phyloP scores from a whole-genome alignment of 257 asterid genomes.

The Plantago elongata region DNA sequence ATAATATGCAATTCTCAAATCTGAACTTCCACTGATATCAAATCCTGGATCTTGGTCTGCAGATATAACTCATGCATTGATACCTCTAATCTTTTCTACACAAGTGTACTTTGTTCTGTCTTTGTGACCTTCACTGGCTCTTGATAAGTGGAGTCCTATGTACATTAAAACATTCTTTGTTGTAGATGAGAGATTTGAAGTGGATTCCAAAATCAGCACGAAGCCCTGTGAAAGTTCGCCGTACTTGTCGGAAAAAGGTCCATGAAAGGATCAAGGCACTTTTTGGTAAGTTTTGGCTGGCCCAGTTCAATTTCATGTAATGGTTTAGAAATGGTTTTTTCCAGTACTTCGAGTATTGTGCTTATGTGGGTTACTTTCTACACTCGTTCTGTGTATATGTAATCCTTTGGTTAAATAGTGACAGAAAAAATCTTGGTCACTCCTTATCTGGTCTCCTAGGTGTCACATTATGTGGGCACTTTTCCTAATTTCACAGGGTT shows the following conservation, averaged over 20 bases:
- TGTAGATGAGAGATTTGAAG: conserved; percentile 76
- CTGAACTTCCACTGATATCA: not conserved
- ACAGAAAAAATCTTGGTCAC: not conserved
- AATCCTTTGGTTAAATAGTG: conserved; percentile 1
- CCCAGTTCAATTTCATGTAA: not conserved
- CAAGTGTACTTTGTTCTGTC: not conserved
- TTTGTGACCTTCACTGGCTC: conserved; percentile 1
- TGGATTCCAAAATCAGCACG: conserved; percentile 59
- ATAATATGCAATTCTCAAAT: not conserved
- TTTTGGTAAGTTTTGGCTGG: conserved; percentile 41
- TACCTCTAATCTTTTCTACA: not conserved
- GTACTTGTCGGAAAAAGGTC: conserved; percentile 73
- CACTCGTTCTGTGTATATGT: not conserved
- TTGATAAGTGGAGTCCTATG: conserved; percentile 1
- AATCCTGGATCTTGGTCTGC: not conserved
- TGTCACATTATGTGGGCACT: not conserved
- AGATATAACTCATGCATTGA: not conserved
- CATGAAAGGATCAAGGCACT: conserved; percentile 74
- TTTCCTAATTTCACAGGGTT: not conserved
- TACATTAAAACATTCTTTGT: conserved; percentile 21
- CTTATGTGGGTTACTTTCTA: not conserved
- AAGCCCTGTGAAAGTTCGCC: conserved; percentile 47
- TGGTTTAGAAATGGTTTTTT: not conserved
- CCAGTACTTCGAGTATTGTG: not conserved
- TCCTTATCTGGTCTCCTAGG: not conserved